A percentile compares a stretch with the other conserved stretches of the same genome.
Conservation (phyloP, 1,284 basidiomycete species). For the Mrakiaceae sp. region DNA sequence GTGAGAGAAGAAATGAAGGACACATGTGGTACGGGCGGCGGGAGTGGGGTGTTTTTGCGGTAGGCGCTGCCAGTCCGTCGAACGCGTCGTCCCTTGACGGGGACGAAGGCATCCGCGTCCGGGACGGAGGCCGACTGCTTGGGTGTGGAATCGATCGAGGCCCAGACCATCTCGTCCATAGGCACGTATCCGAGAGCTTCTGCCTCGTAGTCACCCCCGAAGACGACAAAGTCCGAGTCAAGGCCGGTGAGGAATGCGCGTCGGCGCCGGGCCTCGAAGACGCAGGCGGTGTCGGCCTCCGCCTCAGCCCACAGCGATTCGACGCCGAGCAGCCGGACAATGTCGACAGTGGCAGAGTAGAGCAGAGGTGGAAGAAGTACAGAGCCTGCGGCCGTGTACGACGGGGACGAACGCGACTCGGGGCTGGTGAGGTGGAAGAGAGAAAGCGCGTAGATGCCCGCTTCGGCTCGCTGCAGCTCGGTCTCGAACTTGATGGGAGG, state of each 20-base stretch:
- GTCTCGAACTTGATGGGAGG: conserved; percentile 66
- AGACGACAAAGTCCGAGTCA: conserved; percentile 72
- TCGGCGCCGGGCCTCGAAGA: conserved; percentile 62
- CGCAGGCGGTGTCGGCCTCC: conserved; percentile 77
- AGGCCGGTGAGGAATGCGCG: conserved; percentile 63
- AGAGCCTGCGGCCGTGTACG: conserved; percentile 58
- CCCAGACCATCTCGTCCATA: conserved; percentile 67
- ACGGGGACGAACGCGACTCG: conserved; percentile 52
- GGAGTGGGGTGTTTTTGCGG: conserved; percentile 25
- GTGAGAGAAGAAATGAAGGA: conserved; percentile 33
- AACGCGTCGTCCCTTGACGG: conserved; percentile 33
- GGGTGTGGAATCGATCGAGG: conserved; percentile 28
- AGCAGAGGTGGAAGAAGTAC: conserved; percentile 60
- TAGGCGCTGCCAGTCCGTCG: conserved; percentile 38
- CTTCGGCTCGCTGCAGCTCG: conserved; percentile 48
- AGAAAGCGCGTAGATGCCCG: conserved; percentile 48
- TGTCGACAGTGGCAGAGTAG: conserved; percentile 50
- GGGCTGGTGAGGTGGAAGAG: conserved; percentile 76
- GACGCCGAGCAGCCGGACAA: conserved; percentile 41
- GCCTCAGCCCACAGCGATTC: conserved; percentile 53
- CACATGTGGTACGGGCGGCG: conserved; percentile 43
- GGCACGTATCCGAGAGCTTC: conserved; percentile 59
- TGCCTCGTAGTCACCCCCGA: conserved; percentile 48
- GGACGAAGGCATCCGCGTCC: conserved; percentile 29
- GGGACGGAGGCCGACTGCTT: conserved; percentile 18